Base-by-base conservation (phyloP, 257 asterid species). In the Petunia secreta region DNA sequence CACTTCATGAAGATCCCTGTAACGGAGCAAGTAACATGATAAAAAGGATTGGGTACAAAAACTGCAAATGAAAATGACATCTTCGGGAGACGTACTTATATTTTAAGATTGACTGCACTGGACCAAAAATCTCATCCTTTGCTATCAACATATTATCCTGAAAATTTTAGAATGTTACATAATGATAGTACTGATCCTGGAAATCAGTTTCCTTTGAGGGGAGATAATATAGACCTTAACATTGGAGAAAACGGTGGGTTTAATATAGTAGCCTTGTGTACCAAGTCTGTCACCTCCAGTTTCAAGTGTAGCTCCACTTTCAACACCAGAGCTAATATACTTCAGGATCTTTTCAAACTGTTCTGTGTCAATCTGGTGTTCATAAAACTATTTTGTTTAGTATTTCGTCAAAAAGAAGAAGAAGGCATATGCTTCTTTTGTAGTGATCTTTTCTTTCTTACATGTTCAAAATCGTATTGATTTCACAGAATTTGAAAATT, bases 191-290 rank as follows among this genome's bases (percentile, higher is more conserved):
- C 25, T 25, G 25, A 25, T 25, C 25, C 25, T 25, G 25, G 25
- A 25, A 25, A 25, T 25, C 25, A 25, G 25, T 25, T 25, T 25
- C 25, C 25, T 25, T 25, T 25, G 25, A 25, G 25, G 25, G 25
- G 25, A 25, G 25, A 25, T 25, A 25, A 25, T 25, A 25, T 60
- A 10, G 71, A 80, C 83, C 83, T 80, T 25, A 65, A 80, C 83
- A 59, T 80, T 73, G 37, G 83, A 80, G 83, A 80, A 71, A 37
- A 80, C 83, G 36, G 83, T 80, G 75, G 83, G 83, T 11, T 80
- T 39, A 46, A 80, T 71, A 46, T 80, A 71, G 74, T 37, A 71
- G 4, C 83, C 55, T 39, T 40, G 39, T n/a, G 38, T 16, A 66
- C 83, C 79, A 25, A 68, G 48, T 71, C 40, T 71, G 11, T 59